Evolutionary conservation across 1,284 basidiomycete genomes (phyloP), one percentile per base, ranked within the genome.

Genomic region (Omphalotus olearius): DNA sequence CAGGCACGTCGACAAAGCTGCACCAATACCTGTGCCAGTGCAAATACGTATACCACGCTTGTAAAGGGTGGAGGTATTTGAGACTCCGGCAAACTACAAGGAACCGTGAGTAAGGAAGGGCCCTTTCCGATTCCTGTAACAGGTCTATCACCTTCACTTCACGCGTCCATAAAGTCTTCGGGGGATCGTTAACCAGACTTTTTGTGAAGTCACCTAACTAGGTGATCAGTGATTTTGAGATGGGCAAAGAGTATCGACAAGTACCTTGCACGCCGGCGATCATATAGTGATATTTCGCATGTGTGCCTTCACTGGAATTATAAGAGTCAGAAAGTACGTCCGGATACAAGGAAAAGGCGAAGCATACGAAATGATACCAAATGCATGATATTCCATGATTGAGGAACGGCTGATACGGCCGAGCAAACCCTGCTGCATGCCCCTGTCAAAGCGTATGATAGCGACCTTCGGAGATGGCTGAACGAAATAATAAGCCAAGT

Each of bases 11-110:
- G 86, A 82, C 30, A 88, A 74, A 2, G 84, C 85, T 36, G 86
- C 84, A 30, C 86, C 87, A 49, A 89, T 78, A 54, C 87, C 87
- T 10, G 87, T 88, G 45, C 86, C 86, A 1, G 86, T 89, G 66
- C 86, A 89, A 53, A 89, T 78, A 59, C 85, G 83, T 56, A 89
- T 79, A 18, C 86, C 87, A 56, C 86, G 80, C 54, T 74, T 85
- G 69, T 88, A 88, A 16, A 88, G 66, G 1, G 74, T 79, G 18
- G 86, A 88, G 4, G 85, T 87, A 62, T 88, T 86, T n/a, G 85
- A 86, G 36, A 88, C 80, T 54, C 83, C 85, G 16, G 85, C 85
- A 59, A 88, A 79, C 83, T 86, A 55, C 42, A 37, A 20, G 33
- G 46, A 54, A 14, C 52, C 44, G 51, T 28, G 50, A 51, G 53